A percentile compares a stretch with the other conserved stretches of the same genome.
phyloP scores from a whole-genome alignment of 192 early-diverging fungal species.

The Piromyces sp. region DNA sequence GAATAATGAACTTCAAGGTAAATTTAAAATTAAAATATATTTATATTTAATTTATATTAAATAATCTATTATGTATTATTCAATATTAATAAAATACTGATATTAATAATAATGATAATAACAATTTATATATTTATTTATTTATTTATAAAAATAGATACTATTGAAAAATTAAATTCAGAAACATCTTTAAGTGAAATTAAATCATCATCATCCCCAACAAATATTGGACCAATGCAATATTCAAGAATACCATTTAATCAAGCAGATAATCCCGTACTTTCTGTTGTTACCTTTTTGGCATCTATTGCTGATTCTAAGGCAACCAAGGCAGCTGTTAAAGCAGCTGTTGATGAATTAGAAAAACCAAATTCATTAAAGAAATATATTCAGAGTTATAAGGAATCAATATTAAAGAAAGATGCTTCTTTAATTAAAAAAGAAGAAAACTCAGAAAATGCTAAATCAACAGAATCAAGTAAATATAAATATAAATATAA shows the following conservation, averaged over 20 bases:
- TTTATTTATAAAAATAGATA: neutral
- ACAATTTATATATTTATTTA: too few species aligned
- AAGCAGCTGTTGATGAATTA: constrained; percentile 65
- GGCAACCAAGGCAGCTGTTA: constrained; percentile 72
- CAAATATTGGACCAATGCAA: constrained; percentile 41
- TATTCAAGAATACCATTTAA: constrained; percentile 55
- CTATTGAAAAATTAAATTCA: neutral
- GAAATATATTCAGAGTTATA: neutral
- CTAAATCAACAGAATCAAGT: neutral
- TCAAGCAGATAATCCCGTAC: constrained; percentile 71
- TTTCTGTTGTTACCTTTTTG: constrained; percentile 78
- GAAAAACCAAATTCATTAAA: neutral
- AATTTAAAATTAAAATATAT: too few species aligned
- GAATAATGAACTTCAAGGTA: constrained; percentile 1
- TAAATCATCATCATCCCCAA: neutral
- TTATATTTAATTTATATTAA: too few species aligned
- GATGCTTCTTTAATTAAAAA: neutral
- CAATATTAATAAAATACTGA: too few species aligned
- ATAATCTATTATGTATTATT: too few species aligned
- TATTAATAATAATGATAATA: too few species aligned
- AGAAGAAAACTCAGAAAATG: neutral
- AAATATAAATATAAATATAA: neutral
- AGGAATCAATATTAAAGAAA: neutral
- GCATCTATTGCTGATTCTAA: constrained; percentile 69
- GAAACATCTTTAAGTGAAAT: neutral